Base-by-base conservation (phyloP, 2,329 filamentous ascomycete genomes). In the Trichoderma asperellum region DNA sequence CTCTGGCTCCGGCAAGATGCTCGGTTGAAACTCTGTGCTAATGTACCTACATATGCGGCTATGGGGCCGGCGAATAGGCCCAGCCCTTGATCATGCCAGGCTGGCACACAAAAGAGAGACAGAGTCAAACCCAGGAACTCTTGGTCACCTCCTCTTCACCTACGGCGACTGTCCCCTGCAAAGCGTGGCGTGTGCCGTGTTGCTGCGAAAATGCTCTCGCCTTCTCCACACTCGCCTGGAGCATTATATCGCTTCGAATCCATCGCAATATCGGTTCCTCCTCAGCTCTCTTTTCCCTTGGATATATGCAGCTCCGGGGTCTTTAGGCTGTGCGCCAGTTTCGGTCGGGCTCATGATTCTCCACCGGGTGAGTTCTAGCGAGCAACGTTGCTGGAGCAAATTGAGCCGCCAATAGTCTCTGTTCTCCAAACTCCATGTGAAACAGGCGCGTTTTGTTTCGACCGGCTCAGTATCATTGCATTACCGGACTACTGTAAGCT, bases 261-360 rank as follows among this genome's bases (percentile, higher is more conserved):
- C 65, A 35, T 14, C 65, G 37, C 65, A 60, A 61, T 49, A 43
- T 60, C 65, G 65, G 57, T 35, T 58, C 21, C 29, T 40, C 18
- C 40, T 58, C 63, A 59, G 40, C 55, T 67, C 37, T 67, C 40
- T 14, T 24, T 57, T 56, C 57, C 49, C 49, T 56, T 37, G 34
- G 24, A 47, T 56, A 47, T 47, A 24, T 57, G 52, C 47, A 61
- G 34, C 65, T 47, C 24, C 34, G 12, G 32, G 24, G 43, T 14
- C 12, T 67, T 67, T 37, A 59, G 63, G 65, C 58, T 63, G 65
- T 34, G 49, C 57, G 56, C 35, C 65, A 68, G 57, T 43, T 62
- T 68, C 55, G 40, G 63, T 67, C 55, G 63, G 63, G 63, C 63
- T 67, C 63, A 34, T 59, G 8, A 37, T 11, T 29, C 63, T 59